Base-by-base conservation (phyloP, 805 yeast species). In the Pichia cephalocereana region DNA sequence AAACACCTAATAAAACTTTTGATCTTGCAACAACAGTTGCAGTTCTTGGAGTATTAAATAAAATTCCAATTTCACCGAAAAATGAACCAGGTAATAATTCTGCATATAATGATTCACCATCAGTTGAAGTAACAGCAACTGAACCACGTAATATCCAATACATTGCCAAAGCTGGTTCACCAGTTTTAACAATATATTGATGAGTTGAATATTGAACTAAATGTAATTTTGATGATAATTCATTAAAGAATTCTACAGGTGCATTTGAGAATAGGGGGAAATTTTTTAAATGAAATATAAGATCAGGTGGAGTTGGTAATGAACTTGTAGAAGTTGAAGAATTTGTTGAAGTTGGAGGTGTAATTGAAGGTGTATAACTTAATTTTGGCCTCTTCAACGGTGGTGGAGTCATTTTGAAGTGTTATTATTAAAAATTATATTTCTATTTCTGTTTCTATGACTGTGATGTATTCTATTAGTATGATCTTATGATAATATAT, bases 21-120 rank as follows among this genome's bases (percentile, higher is more conserved):
- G 86, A 75, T 51, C 82, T 66, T 4, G 90, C 83, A 23, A 83
- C 78, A 14, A 84, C 89, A 2, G 89, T 82, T 0, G 91, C 91
- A 0, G 90, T 83, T 55, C 91, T 68, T 18, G 90, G 89, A 44
- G 90, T 68, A 60, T 82, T 81, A 65, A 80, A 83, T 31, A 84
- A 64, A 41, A 84, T 82, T 9, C 91, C 91, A 47, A 84, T 83
- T 58, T 85, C 91, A 14, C 93, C 93, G 60, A 84, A 85, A 53
- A 81, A 83, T 19, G 82, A 72, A 2, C 91, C 91, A 5, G 82
- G 73, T 4, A 75, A 72, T 9, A 84, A 65, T 58, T 82, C 88
- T 2, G 90, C 89, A 57, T 80, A 82, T 4, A 79, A 71, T 4
- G 85, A 75, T 63, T 84, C 91, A 30, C 88, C 90, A 59, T 84